Conservation (phyloP, 345 rosid genomes). For the Diplotaxis tenuifolia region DNA sequence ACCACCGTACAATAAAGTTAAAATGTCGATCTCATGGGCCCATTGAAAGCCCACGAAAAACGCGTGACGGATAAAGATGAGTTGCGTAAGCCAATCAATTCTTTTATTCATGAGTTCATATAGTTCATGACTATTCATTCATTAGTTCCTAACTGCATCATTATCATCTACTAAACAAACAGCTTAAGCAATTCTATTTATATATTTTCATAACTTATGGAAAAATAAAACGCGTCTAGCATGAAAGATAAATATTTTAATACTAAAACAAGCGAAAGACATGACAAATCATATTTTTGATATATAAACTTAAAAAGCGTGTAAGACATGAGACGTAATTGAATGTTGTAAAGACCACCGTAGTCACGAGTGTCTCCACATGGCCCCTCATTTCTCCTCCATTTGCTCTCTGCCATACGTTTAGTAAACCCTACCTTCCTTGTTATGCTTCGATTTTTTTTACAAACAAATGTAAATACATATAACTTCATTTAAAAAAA, state of each 20-base stretch:
- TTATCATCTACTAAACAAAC: background rate
- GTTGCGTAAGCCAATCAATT: conserved; percentile 18
- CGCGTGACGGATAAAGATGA: conserved; percentile 31
- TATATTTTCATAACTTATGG: too few species aligned
- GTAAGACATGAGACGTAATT: conserved; percentile 50
- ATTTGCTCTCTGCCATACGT: conserved; percentile 19
- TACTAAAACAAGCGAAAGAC: background rate
- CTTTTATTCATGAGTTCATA: conserved; percentile 3
- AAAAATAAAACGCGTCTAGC: background rate
- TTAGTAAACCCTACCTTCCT: background rate
- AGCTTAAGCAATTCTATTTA: background rate
- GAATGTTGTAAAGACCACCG: conserved; percentile 36
- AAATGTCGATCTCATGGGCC: conserved; percentile 28
- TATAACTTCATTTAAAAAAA: background rate
- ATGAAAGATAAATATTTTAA: background rate
- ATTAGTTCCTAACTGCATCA: background rate
- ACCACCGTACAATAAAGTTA: background rate
- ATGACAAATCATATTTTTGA: too few species aligned
- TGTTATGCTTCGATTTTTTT: background rate
- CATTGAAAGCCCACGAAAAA: conserved; percentile 30
- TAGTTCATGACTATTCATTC: background rate
- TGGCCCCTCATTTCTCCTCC: conserved; percentile 24
- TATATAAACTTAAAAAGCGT: background rate
- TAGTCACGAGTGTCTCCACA: conserved; percentile 31
- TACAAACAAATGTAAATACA: background rate